Percentiles rank a stretch among this genome's conserved stretches.
phyloP scores from a whole-genome alignment of 2,329 filamentous ascomycete species.

The Claviceps humidiphila region DNA sequence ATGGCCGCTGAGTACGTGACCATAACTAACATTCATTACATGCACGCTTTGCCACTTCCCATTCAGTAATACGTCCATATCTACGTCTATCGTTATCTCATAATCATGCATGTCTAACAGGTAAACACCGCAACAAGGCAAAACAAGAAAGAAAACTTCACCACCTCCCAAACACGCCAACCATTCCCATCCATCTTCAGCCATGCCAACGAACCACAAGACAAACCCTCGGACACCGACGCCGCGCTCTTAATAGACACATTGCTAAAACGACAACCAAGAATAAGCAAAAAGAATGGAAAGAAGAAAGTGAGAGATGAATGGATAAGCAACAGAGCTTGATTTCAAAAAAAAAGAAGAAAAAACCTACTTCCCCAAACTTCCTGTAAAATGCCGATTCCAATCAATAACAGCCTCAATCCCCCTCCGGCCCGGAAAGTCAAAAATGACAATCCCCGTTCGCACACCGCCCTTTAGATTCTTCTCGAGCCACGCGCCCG shows the following conservation, averaged over 20 bases:
- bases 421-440: conserved; percentile 32
- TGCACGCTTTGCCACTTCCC: too few species aligned
- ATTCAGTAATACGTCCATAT: too few species aligned
- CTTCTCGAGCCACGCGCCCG: conserved; percentile 28
- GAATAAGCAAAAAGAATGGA: neutral
- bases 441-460: conserved; percentile 33
- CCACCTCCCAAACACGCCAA: too few species aligned
- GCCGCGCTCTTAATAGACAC: neutral
- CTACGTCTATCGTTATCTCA: too few species aligned
- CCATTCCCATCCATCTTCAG: too few species aligned
- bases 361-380: neutral
- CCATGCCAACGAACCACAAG: too few species aligned
- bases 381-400: conserved; percentile 17
- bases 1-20: too few species aligned
- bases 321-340: neutral
- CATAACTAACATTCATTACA: too few species aligned
- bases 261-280: neutral
- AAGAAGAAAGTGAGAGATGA: neutral
- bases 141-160: too few species aligned
- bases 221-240: too few species aligned
- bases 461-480: conserved; percentile 15
- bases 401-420: conserved; percentile 28
- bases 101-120: too few species aligned
- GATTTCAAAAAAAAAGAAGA: neutral
- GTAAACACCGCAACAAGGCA: too few species aligned